phyloP scores from a whole-genome alignment of 139 green algal genomes.

The Nannochloris sp. region DNA sequence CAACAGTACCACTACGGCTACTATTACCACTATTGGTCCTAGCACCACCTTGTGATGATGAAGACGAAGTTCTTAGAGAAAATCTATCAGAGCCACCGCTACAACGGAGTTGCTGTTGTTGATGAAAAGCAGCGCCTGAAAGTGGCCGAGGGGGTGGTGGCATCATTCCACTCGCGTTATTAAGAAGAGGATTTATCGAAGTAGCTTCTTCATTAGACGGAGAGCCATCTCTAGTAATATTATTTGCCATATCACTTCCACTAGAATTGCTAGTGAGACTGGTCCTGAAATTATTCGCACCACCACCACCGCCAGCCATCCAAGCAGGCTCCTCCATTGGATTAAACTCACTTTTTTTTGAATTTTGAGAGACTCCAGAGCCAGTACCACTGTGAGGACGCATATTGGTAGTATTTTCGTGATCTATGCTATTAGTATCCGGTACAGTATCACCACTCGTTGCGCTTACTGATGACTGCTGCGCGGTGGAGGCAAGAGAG shows the following conservation, averaged over 20 bases:
- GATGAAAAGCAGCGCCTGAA: too few species aligned
- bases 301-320: constrained; percentile 15
- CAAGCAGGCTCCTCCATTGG: constrained; percentile 63
- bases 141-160: neutral
- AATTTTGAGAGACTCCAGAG: too few species aligned
- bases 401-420: too few species aligned
- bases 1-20: neutral
- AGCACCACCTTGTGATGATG: neutral
- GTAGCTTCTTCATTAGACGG: constrained; percentile 4
- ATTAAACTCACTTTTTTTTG: too few species aligned
- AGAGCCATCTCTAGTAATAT: constrained; percentile 11
- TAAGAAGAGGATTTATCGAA: constrained; percentile 8
- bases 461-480: too few species aligned
- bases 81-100: neutral
- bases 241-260: constrained; percentile 8
- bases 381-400: too few species aligned
- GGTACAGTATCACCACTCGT: too few species aligned
- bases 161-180: neutral
- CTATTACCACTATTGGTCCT: constrained; percentile 4
- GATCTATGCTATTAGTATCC: too few species aligned
- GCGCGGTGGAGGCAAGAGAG: too few species aligned
- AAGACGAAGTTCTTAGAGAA: neutral
- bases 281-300: neutral
- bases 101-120: neutral
- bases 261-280: neutral